These are phyloP conservation scores for Bryoerythrophyllum caledonicum DNA, from an alignment of 225 moss, liverwort and hornwort genomes.

Conservation along the genomic window DNA sequence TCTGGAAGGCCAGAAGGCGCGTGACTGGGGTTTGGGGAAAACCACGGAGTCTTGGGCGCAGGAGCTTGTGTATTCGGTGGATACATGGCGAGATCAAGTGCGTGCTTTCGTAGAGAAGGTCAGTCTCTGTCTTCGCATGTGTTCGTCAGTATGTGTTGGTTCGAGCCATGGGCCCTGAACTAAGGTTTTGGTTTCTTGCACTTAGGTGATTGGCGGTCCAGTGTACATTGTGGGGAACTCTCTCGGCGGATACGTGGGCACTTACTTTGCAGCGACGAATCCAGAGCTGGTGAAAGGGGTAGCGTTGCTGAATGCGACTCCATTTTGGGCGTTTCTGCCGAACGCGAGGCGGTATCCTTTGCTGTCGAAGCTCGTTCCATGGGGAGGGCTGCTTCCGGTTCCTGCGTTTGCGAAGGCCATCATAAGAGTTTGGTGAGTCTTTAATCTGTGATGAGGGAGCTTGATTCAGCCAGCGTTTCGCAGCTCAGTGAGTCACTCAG, in stretches of 20 bases:
- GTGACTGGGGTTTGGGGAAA: constrained; percentile 29
- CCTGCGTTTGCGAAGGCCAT: constrained; percentile 17
- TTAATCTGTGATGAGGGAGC: neutral
- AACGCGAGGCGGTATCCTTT: constrained; percentile 25
- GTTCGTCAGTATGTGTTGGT: neutral
- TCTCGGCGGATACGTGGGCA: constrained; percentile 33
- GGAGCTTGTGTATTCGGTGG: constrained; percentile 35
- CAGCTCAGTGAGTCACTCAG: neutral
- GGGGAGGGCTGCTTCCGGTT: constrained; percentile 26
- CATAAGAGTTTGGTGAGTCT: constrained; percentile 21
- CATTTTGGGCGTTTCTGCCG: constrained; percentile 35
- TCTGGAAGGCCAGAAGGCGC: constrained; percentile 7
- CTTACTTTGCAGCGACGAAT: constrained; percentile 31
- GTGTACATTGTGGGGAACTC: constrained; percentile 34
- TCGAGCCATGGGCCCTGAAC: neutral
- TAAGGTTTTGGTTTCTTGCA: neutral
- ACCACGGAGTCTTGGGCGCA: constrained; percentile 24
- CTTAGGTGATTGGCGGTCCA: constrained; percentile 29
- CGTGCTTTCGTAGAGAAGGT: constrained; percentile 31
- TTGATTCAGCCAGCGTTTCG: neutral
- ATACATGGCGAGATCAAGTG: constrained; percentile 33
- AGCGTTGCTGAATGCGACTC: constrained; percentile 27
- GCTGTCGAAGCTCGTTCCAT: constrained; percentile 29
- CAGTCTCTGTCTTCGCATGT: neutral
- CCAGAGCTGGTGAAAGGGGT: constrained; percentile 29